Percentiles rank a stretch among this genome's conserved stretches.
These are phyloP conservation scores for Kewa caespitosa DNA, from an alignment of 179 eudicot species.

Conservation along the genomic window DNA sequence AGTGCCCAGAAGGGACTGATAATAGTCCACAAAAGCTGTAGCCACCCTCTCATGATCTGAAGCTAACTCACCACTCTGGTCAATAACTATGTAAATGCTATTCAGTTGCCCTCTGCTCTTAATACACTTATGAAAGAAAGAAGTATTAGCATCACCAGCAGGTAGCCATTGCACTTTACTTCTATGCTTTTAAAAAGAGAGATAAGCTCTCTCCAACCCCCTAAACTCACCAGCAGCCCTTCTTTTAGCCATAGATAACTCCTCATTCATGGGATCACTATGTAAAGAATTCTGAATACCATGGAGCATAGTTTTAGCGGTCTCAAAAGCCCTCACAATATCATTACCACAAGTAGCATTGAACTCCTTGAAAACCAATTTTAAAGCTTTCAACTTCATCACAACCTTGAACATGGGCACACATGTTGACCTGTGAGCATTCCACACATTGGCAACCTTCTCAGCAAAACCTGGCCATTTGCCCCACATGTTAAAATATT, in stretches of 20 bases:
- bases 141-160: not conserved
- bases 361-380: too few relatives aligned
- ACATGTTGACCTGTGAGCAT: too few relatives aligned
- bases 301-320: too few relatives aligned
- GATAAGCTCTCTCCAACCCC: not conserved
- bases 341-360: too few relatives aligned
- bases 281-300: too few relatives aligned
- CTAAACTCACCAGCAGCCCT: too few relatives aligned
- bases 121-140: not conserved
- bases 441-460: too few relatives aligned
- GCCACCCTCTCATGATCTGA: not conserved
- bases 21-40: not conserved
- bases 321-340: too few relatives aligned
- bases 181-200: not conserved
- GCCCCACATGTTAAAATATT: not conserved
- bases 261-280: too few relatives aligned
- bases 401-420: too few relatives aligned
- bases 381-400: too few relatives aligned
- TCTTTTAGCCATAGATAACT: too few relatives aligned
- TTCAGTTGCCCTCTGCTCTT: not conserved
- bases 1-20: not conserved
- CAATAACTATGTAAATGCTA: not conserved
- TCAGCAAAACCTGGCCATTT: not conserved
- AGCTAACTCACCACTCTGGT: not conserved
- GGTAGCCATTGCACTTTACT: not conserved